Percentiles rank a stretch among this genome's conserved stretches.
Evolutionary conservation across 345 rosid species (phyloP).

Genomic region (Eucalyptus sp.): DNA sequence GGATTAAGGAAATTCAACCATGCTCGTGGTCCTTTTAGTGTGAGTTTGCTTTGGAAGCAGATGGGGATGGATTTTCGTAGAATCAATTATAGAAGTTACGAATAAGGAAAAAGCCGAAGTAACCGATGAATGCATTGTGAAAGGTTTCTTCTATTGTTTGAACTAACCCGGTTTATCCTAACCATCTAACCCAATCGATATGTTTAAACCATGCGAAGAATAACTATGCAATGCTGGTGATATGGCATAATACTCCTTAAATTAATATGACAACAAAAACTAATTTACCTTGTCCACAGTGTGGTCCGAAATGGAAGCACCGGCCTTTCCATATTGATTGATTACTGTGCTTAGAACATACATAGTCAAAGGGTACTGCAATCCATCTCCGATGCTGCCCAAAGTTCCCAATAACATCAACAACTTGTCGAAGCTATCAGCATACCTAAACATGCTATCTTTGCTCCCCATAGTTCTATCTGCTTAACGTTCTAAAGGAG

Average conservation of each 20-base stretch:
- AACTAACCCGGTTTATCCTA: neutral
- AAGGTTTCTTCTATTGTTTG: neutral
- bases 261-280: neutral
- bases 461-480: conserved; percentile 24
- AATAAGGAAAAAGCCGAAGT: neutral
- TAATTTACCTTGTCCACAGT: conserved; percentile 31
- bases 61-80: neutral
- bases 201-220: neutral
- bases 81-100: neutral
- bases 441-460: conserved; percentile 41
- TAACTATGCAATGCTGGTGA: neutral
- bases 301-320: conserved; percentile 7
- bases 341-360: conserved; percentile 47
- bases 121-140: neutral
- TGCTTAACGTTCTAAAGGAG: neutral
- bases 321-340: conserved; percentile 38
- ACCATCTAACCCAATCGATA: neutral
- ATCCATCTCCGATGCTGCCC: conserved; percentile 69
- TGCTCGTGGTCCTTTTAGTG: neutral
- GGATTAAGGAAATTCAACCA: neutral
- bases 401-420: conserved; percentile 48
- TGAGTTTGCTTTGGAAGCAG: neutral
- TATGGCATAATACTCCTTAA: neutral
- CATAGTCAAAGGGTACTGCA: conserved; percentile 48
- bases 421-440: conserved; percentile 39